Conservation (phyloP, 2,329 filamentous ascomycete species). For the Ophiostoma populinum region DNA sequence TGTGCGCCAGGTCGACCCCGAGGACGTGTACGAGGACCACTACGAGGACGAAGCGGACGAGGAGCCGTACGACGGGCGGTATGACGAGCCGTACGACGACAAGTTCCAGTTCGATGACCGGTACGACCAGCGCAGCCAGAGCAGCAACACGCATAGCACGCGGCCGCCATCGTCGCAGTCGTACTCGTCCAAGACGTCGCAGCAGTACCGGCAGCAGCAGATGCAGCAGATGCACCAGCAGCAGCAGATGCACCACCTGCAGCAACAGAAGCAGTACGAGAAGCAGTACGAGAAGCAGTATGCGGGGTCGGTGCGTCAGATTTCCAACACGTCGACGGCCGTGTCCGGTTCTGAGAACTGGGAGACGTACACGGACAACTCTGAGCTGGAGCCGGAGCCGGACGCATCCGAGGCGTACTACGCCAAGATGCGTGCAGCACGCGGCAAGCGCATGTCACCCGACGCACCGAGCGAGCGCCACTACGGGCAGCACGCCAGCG, state of each 20-base stretch:
- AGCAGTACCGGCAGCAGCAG: conserved; percentile 3
- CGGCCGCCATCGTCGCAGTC: conserved; percentile 10
- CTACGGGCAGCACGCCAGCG: background rate
- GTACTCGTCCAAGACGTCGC: conserved; percentile 6
- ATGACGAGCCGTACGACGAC: conserved; percentile 5
- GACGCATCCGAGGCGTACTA: conserved; percentile 68
- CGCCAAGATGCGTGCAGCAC: conserved; percentile 54
- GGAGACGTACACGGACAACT: conserved; percentile 87
- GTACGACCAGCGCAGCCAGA: conserved; percentile 5
- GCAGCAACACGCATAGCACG: conserved; percentile 3
- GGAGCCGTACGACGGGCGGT: conserved; percentile 3
- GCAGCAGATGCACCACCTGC: background rate
- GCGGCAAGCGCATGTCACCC: conserved; percentile 44
- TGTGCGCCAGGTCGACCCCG: conserved; percentile 47
- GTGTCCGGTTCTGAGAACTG: conserved; percentile 86
- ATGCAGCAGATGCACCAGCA: conserved; percentile 4
- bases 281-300: conserved; percentile 3
- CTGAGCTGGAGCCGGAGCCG: conserved; percentile 55
- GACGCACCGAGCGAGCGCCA: conserved; percentile 18
- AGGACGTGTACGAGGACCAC: conserved; percentile 64
- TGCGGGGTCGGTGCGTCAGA: conserved; percentile 36
- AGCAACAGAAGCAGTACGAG: too few species aligned
- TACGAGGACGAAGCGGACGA: conserved; percentile 6
- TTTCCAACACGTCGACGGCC: conserved; percentile 58
- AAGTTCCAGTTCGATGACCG: conserved; percentile 4